Percentiles rank a stretch among this genome's conserved stretches.
Conservation (phyloP, 2,329 filamentous ascomycete species). For the Pseudogymnoascus sp. region DNA sequence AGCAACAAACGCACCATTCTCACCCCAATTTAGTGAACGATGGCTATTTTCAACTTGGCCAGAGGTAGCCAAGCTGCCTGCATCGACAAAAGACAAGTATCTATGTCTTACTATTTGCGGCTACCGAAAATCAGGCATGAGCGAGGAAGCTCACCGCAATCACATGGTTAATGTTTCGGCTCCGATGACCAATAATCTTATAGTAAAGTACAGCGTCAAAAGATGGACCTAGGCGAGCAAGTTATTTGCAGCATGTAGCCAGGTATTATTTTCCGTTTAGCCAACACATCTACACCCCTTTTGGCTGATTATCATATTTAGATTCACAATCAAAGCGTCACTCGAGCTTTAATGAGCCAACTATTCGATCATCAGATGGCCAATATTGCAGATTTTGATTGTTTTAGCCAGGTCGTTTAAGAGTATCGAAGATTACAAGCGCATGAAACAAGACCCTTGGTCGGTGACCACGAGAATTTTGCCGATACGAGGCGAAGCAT, state of each 20-base stretch:
- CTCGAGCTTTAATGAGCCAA: conserved; percentile 16
- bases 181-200: too few relatives aligned
- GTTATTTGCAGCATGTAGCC: neutral
- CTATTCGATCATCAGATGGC: conserved; percentile 38
- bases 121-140: conserved; percentile 40
- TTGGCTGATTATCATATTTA: neutral
- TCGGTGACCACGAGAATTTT: conserved; percentile 38
- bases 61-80: neutral
- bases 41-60: neutral
- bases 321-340: neutral
- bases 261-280: too few relatives aligned
- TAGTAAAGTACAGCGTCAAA: neutral
- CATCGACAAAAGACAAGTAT: conserved; percentile 15
- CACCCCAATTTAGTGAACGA: neutral
- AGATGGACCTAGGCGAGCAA: neutral
- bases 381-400: conserved; percentile 41
- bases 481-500: conserved; percentile 37
- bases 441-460: conserved; percentile 40
- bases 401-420: conserved; percentile 41
- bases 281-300: too few relatives aligned
- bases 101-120: conserved; percentile 42
- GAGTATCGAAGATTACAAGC: conserved; percentile 37
- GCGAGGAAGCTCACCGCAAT: conserved; percentile 36
- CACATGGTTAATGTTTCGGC: too few relatives aligned
- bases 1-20: neutral